phyloP scores from a whole-genome alignment of 768 basidiomycete genomes.

The Pulveroboletus sp. region DNA sequence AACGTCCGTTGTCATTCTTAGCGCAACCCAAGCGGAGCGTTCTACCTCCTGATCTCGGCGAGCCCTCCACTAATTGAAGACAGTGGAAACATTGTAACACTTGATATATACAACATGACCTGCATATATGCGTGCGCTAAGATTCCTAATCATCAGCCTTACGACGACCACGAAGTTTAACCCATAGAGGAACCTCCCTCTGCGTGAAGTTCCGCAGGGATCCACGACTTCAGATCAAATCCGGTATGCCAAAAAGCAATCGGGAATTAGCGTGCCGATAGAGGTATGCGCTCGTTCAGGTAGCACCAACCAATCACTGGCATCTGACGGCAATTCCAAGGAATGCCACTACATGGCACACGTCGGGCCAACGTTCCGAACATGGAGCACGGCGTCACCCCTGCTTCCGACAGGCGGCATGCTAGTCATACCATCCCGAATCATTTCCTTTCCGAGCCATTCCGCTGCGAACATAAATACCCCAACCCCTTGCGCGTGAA shows the following conservation, averaged over 20 bases:
- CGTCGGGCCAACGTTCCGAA: background rate
- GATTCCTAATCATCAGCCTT: too few species aligned
- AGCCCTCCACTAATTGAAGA: background rate
- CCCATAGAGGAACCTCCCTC: background rate
- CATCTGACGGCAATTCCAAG: background rate
- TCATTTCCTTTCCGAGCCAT: slow-evolving; percentile 14
- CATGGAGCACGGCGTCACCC: slow-evolving; percentile 12
- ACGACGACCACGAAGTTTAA: background rate
- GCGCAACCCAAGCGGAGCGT: too few species aligned
- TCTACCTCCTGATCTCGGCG: background rate
- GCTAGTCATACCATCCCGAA: background rate
- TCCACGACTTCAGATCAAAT: too few species aligned
- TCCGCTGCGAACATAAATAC: slow-evolving; percentile 22
- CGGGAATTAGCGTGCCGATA: background rate
- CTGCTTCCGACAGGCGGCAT: background rate
- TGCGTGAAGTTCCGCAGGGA: background rate
- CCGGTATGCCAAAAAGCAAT: too few species aligned
- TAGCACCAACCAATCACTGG: background rate
- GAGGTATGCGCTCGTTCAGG: background rate
- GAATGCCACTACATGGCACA: slow-evolving; percentile 8
- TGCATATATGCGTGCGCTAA: slow-evolving; percentile 5
- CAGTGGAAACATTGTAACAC: too few species aligned
- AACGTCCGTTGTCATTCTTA: background rate
- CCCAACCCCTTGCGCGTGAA: background rate
- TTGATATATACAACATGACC: background rate